Evolutionary conservation across 768 basidiomycete species (phyloP), one percentile per base, ranked within the genome.

Genomic region (Boletales sp.): DNA sequence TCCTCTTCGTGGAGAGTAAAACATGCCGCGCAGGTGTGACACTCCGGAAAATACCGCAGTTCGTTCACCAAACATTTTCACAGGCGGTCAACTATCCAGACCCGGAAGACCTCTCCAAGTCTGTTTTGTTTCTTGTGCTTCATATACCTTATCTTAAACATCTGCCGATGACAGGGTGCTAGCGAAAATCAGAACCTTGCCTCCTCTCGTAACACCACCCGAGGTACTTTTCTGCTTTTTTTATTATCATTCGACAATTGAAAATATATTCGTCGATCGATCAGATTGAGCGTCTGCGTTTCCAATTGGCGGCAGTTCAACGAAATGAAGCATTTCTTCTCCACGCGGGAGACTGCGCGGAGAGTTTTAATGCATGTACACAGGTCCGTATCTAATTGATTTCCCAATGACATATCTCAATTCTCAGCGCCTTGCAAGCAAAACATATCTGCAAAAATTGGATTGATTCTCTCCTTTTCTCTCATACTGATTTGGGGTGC

Each of bases 301-400:
- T 83, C 62, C 91, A 94, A 54, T 74, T 97, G 17, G 72, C 76
- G 32, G 82, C 82, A 33, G 93, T 94, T 3, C 87, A 96, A 58
- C 77, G 77, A 17, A 90, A 91, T 54, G 83, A 94, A 60, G 93
- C 92, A 0, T 98, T 99, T 70, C 76, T 99, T 34, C 78, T 99
- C 3, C 96, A 99, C 54, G 96, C 96, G 1, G 96, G 96, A 2
- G 96, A 99, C 62, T 99, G 96, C 60, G 94, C 92, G n/a, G 91
- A 94, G 68, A 87, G 90, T 65, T 94, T 95, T 61, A 87, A 90
- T 58, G 91, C 90, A 0, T 94, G 91, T 65, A 92, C 89, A 0
- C 82, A 90, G 54, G 90, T 90, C 63, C 59, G 79, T 74, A 35
- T 28, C 44, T 32, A 37, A 7, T 37, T 49, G 33, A 47, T 33